Percentiles rank a stretch among this genome's conserved stretches.
phyloP scores from a whole-genome alignment of 2,329 filamentous ascomycete species.

The Alternaria gaisen region DNA sequence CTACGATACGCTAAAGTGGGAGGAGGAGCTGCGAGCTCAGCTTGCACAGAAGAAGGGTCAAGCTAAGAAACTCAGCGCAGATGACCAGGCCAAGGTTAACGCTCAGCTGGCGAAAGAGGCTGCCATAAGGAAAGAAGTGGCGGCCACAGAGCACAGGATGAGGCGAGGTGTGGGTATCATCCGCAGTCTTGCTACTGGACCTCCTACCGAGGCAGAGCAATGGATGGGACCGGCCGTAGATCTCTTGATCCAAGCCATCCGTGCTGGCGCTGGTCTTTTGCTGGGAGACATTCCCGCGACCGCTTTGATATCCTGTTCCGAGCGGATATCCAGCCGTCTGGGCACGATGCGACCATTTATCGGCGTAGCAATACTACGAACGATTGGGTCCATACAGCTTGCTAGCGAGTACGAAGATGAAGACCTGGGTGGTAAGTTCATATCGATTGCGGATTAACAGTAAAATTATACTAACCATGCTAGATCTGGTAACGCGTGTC shows the following conservation, averaged over 20 bases:
- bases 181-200: conserved; percentile 79
- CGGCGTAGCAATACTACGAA: conserved; percentile 84
- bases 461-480: conserved; percentile 24
- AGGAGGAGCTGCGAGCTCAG: conserved; percentile 86
- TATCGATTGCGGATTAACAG: background rate
- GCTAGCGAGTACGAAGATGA: conserved; percentile 78
- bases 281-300: conserved; percentile 80
- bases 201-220: conserved; percentile 84
- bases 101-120: conserved; percentile 89
- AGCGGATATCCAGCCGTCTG: conserved; percentile 76
- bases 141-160: conserved; percentile 73
- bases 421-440: conserved; percentile 68
- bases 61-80: conserved; percentile 87
- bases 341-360: conserved; percentile 82
- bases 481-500: conserved; percentile 80
- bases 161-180: conserved; percentile 88
- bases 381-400: conserved; percentile 76
- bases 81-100: conserved; percentile 90
- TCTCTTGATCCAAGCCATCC: conserved; percentile 76
- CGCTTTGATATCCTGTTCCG: conserved; percentile 81
- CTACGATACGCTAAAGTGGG: conserved; percentile 96
- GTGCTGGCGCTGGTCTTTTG: conserved; percentile 81
- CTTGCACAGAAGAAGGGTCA: conserved; percentile 93
- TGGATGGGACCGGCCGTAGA: conserved; percentile 89
- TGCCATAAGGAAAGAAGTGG: conserved; percentile 77